These are phyloP conservation scores for Passalora sequoiae DNA, from an alignment of 2,329 filamentous ascomycete species.

Conservation along the genomic window DNA sequence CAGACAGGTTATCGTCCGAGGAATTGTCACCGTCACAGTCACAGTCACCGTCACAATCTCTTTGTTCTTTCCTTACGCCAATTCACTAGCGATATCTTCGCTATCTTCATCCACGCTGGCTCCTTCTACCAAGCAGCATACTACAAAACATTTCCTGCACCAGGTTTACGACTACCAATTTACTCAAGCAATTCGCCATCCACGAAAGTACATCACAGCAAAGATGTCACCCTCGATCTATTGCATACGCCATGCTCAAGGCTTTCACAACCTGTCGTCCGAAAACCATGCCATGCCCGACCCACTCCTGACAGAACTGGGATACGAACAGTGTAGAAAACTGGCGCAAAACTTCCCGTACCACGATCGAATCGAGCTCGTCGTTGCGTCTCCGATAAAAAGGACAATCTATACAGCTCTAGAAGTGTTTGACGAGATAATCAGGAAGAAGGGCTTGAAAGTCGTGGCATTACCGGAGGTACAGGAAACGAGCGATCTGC, in stretches of 20 bases:
- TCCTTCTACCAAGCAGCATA: not conserved
- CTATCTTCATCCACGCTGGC: not conserved
- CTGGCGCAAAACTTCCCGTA: conserved; percentile 61
- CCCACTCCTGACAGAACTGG: conserved; percentile 70
- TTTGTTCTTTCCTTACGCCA: not conserved
- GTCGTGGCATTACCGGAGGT: conserved; percentile 66
- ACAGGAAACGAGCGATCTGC: conserved; percentile 70
- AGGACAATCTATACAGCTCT: conserved; percentile 76
- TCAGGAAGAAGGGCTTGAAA: conserved; percentile 43
- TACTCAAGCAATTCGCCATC: no score
- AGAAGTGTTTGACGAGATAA: conserved; percentile 58
- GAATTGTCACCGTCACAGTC: no score
- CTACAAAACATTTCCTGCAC: no score
- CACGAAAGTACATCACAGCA: not conserved
- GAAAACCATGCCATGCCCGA: conserved; percentile 71
- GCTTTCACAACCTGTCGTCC: conserved; percentile 70
- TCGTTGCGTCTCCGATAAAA: conserved; percentile 73
- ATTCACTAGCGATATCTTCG: not conserved
- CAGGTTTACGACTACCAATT: no score
- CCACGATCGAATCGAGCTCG: conserved; percentile 60
- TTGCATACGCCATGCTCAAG: conserved; percentile 66
- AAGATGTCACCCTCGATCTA: conserved; percentile 47
- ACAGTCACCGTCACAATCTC: not conserved
- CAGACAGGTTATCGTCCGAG: no score
- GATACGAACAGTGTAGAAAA: conserved; percentile 64